Evolutionary conservation across 2,329 filamentous ascomycete species (phyloP).

Genomic region (Aspergillus sergii): DNA sequence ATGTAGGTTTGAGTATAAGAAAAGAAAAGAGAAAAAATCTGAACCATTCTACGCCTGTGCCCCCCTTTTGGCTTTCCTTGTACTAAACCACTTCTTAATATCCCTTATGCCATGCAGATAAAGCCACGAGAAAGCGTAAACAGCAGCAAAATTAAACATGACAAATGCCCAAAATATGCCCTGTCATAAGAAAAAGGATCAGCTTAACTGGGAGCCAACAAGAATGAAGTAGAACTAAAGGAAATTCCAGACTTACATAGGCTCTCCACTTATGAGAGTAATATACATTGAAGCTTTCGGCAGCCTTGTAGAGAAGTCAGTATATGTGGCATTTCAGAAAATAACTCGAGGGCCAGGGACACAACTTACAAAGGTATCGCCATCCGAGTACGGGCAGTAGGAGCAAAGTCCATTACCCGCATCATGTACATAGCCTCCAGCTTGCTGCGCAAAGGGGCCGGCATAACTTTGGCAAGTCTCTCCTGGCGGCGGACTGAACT

Average conservation of each 20-base stretch:
- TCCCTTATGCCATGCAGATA: conserved; percentile 48
- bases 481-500: conserved; percentile 61
- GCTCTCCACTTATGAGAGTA: conserved; percentile 66
- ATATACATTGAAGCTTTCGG: conserved; percentile 59
- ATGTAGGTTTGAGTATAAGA: neutral
- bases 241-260: conserved; percentile 47
- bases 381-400: conserved; percentile 64
- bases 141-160: conserved; percentile 62
- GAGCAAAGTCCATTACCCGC: conserved; percentile 61
- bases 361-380: conserved; percentile 60
- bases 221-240: neutral
- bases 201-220: neutral
- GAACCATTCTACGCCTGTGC: neutral
- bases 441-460: conserved; percentile 52
- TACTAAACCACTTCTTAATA: conserved; percentile 36
- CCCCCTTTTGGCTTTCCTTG: conserved; percentile 18
- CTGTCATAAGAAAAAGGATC: conserved; percentile 18
- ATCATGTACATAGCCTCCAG: conserved; percentile 64
- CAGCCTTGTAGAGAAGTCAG: conserved; percentile 21
- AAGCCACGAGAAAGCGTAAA: conserved; percentile 58
- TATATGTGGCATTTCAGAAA: neutral
- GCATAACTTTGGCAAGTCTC: conserved; percentile 65
- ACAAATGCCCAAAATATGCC: conserved; percentile 67
- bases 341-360: neutral
- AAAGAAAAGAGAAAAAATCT: neutral